Evolutionary conservation across 2,329 filamentous ascomycete genomes (phyloP).

Genomic region (Pseudogymnoascus sp.): DNA sequence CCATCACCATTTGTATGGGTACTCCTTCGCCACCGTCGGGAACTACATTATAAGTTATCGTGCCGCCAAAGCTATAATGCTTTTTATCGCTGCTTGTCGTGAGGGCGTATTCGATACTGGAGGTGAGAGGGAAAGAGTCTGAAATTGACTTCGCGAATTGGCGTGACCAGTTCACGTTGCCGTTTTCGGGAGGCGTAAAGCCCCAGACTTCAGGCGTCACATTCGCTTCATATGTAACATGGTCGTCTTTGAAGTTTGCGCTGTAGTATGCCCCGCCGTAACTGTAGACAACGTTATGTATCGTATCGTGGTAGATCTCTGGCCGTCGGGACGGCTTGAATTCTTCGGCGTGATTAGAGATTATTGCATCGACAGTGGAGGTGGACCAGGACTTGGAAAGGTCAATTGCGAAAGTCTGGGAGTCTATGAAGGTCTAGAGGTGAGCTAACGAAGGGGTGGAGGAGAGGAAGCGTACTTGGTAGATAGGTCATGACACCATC

Average conservation of each 20-base stretch:
- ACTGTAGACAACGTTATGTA: constrained; percentile 14
- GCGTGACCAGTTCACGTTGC: constrained; percentile 12
- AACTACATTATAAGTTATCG: constrained; percentile 5
- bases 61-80: constrained; percentile 12
- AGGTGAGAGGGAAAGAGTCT: constrained; percentile 11
- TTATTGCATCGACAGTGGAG: background rate
- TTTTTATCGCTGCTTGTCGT: background rate
- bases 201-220: constrained; percentile 13
- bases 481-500: background rate
- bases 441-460: background rate
- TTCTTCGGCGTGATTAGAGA: background rate
- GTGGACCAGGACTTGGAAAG: constrained; percentile 14
- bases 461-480: background rate
- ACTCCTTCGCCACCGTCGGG: background rate
- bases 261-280: constrained; percentile 13
- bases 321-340: constrained; percentile 8
- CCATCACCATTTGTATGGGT: constrained; percentile 8
- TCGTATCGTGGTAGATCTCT: constrained; percentile 15
- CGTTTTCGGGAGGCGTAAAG: constrained; percentile 12
- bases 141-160: constrained; percentile 8
- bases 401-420: constrained; percentile 15
- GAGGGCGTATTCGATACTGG: background rate
- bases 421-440: background rate
- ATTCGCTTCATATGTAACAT: background rate
- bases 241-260: background rate